Base-by-base conservation (phyloP, 2,329 filamentous ascomycete genomes). In the Curvularia hawaiiensis region DNA sequence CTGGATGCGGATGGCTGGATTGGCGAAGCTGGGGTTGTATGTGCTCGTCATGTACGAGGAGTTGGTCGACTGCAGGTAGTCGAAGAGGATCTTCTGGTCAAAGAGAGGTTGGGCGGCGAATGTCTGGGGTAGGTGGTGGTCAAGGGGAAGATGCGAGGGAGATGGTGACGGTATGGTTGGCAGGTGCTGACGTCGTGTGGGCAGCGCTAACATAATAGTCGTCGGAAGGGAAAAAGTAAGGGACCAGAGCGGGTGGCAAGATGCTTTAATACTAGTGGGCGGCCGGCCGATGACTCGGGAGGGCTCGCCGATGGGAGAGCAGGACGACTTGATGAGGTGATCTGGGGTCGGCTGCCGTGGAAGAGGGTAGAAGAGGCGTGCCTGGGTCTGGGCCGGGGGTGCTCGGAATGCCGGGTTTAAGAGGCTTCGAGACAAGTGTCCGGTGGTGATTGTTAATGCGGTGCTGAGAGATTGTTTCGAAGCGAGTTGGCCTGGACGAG, bases 1-100 rank as follows among this genome's bases (percentile, higher is more conserved):
- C 58, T 78, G 75, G 30, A 78, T 71, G 55, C 76, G 69, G 58
- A 78, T 77, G 30, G 74, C 62, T 50, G 76, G 76, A 55, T 72
- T 75, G 48, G 67, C 61, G 55, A 72, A 74, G 60, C 73, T 68
- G 63, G 56, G 63, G 44, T 67, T 65, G 46, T 69, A 72, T 55
- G 71, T 62, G 60, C 62, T 58, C 59, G 67, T 68, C 74, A 76
- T 76, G 64, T 69, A 75, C 61, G 68, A 65, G 18, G 53, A 70
- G 67, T 54, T 74, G 73, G 3, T 24, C 5, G 72, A 74, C 55
- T 75, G 69, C 54, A 76, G 70, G 44, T 76, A 76, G 65, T 74
- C 69, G 71, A 72, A 64, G 49, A 76, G 68, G 56, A 75, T 63
- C 58, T 75, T 74, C 50, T 72, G 70, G 61, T 73, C 66, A 54